Evolutionary conservation across 768 basidiomycete genomes (phyloP), one percentile per base, ranked within the genome.

Genomic region (Obba rivulosa): DNA sequence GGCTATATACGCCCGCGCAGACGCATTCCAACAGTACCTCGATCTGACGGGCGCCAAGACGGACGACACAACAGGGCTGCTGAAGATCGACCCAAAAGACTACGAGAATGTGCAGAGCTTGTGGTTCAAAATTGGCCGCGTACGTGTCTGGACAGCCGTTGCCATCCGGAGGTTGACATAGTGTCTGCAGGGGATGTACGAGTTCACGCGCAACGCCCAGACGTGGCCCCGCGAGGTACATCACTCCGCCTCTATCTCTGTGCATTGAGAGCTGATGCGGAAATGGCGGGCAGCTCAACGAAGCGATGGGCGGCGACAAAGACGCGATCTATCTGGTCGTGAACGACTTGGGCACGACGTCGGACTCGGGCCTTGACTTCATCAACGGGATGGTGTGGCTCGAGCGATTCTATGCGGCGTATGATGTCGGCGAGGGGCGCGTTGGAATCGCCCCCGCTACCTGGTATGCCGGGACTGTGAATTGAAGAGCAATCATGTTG

Each of bases 141-240:
- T 54, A 23, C 20, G 52, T 46, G 14, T 3, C 3, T n/a, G n/a
- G n/a, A n/a, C n/a, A n/a, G n/a, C n/a, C n/a, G n/a, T n/a, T n/a
- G n/a, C n/a, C n/a, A n/a, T n/a, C n/a, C n/a, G n/a, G 28, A 18
- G 39, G 9, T 34, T 66, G 60, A 49, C 35, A 17, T 34, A 54
- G 48, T n/a, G 18, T 2, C n/a, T n/a, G n/a, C n/a, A n/a, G n/a
- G n/a, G n/a, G n/a, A 47, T 59, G 2, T 76, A 68, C 49, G 54
- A 62, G 34, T 55, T 77, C 41, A 75, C 68, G 0, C 67, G 73
- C 28, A 71, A 78, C 49, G 73, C 64, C 4, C 70, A 74, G 49
- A 63, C 68, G n/a, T 71, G 70, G 69, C 71, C 69, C 4, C 63
- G 67, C 8, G 41, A 68, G 7, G 56, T 57, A 16, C 23, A 53